Percentiles rank a stretch among this genome's conserved stretches.
Conservation (phyloP, 345 rosid species). For the Gossypium raimondii region DNA sequence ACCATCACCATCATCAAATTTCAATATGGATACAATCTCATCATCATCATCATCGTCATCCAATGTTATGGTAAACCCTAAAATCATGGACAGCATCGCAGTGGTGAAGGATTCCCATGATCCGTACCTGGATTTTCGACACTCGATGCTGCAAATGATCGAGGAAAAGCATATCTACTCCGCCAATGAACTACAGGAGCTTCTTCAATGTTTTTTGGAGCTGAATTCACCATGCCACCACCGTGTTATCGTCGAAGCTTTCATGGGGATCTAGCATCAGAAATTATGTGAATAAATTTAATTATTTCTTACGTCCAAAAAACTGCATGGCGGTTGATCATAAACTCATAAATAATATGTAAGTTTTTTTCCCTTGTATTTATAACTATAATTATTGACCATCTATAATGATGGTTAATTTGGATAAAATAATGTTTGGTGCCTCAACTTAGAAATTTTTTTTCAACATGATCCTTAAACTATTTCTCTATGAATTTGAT, state of each 20-base stretch:
- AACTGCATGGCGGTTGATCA: not conserved
- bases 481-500: too few species aligned
- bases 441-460: too few species aligned
- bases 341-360: too few species aligned
- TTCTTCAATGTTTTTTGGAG: slow-evolving; percentile 47
- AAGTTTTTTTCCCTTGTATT: too few species aligned
- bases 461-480: too few species aligned
- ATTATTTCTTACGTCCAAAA: not conserved
- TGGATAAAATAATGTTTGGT: too few species aligned
- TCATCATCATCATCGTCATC: not conserved
- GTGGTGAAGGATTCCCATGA: slow-evolving; percentile 47
- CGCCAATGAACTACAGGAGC: slow-evolving; percentile 39
- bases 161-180: slow-evolving; percentile 42
- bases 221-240: slow-evolving; percentile 46
- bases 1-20: not conserved
- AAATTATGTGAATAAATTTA: not conserved
- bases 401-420: too few species aligned
- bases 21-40: slow-evolving; percentile 7
- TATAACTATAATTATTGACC: too few species aligned
- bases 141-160: slow-evolving; percentile 57
- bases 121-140: slow-evolving; percentile 45
- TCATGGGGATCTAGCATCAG: slow-evolving; percentile 39
- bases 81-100: slow-evolving; percentile 37
- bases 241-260: slow-evolving; percentile 37
- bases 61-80: slow-evolving; percentile 21